Evolutionary conservation across 108 stramenopile genomes (phyloP), one percentile per base, ranked within the genome.

Genomic region (Nannochloropsis salina): DNA sequence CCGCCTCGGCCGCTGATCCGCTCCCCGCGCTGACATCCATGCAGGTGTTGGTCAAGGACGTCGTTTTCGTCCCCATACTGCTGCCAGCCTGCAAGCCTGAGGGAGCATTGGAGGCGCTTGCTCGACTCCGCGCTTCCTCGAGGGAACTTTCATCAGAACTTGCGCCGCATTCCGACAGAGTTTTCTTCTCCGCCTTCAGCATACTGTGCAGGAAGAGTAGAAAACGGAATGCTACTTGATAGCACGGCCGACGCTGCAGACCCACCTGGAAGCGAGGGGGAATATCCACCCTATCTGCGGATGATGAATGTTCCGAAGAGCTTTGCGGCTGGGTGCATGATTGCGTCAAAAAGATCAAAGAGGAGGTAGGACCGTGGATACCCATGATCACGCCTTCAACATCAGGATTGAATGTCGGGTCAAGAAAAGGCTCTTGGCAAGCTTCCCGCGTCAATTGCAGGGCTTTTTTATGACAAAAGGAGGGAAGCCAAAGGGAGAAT

Each of bases 181-280:
- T 1, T n/a, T 74, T n/a, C 61, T 74, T 74, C n/a, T 8, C 8
- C 61, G 15, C 61, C n/a, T n/a, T n/a, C 61, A 74, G n/a, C 61
- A 74, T 74, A 74, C 61, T 74, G 20, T 74, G 61, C 61, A 74
- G n/a, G n/a, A 74, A 74, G 20, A 74, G n/a, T n/a, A 74, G n/a
- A 74, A 74, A 74, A 74, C 61, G 61, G n/a, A 74, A 74, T 6
- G 61, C 61, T 3, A 74, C n/a, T n/a, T 74, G 61, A 74, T 74
- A 74, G n/a, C 15, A n/a, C 8, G 61, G 61, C 61, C 61, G 61
- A 15, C 61, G 61, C n/a, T 74, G 61, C n/a, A 74, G 61, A 74
- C 61, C 61, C n/a, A 74, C 61, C n/a, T 74, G 20, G n/a, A 74
- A 74, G n/a, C 61, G 61, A n/a, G 61, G 61, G n/a, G 61, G 61